Evolutionary conservation across 2,329 filamentous ascomycete species (phyloP).

Genomic region (Cladophialophora chaetospira): DNA sequence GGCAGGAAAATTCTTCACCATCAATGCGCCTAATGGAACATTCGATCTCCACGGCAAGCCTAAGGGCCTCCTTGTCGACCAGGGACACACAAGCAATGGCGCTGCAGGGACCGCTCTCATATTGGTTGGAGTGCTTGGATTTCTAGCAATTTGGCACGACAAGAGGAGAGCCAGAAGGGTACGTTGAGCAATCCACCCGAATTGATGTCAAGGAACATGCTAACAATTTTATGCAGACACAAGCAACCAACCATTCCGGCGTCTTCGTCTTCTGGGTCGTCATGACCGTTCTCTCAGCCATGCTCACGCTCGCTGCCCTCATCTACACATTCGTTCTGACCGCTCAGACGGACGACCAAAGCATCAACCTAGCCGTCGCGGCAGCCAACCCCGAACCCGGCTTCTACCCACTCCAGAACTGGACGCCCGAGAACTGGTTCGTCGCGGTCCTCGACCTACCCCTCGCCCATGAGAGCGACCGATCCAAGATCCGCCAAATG

Average conservation of each 20-base stretch:
- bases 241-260: constrained; percentile 12
- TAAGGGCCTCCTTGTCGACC: constrained; percentile 19
- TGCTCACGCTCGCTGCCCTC: constrained; percentile 29
- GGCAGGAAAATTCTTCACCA: constrained; percentile 29
- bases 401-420: constrained; percentile 34
- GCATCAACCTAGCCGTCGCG: constrained; percentile 32
- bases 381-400: constrained; percentile 38
- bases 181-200: background rate
- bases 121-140: constrained; percentile 27
- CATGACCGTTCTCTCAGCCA: constrained; percentile 25
- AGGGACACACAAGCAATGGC: constrained; percentile 33
- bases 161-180: constrained; percentile 20
- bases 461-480: constrained; percentile 24
- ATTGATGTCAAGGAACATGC: background rate
- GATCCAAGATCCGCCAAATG: constrained; percentile 23
- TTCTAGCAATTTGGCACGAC: constrained; percentile 28
- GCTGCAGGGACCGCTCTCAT: constrained; percentile 33
- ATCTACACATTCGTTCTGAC: constrained; percentile 32
- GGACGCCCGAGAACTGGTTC: constrained; percentile 35
- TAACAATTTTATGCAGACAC: constrained; percentile 1
- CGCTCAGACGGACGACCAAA: constrained; percentile 24
- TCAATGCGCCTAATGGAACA: constrained; percentile 21
- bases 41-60: constrained; percentile 32
- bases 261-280: constrained; percentile 29
- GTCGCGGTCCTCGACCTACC: constrained; percentile 27